Base-by-base conservation (phyloP, 495 filamentous ascomycete species). In the Parmelia sp. region DNA sequence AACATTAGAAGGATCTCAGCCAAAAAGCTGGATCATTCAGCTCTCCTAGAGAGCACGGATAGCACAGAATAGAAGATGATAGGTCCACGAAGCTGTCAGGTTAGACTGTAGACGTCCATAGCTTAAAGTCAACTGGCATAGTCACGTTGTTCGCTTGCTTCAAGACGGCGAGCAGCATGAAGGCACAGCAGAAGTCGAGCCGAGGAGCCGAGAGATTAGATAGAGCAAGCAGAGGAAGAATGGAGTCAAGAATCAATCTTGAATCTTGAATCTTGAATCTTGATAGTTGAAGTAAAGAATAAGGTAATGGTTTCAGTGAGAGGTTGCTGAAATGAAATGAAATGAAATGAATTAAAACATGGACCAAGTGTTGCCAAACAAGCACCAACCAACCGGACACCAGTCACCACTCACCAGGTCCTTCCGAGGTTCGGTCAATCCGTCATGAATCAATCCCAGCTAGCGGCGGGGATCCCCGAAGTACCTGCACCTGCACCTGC, bases 1-100 rank as follows among this genome's bases (percentile, higher is more conserved):
- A 57, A 57, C 57, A 64, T 67, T 31, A 23, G 25, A 40, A 37
- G 25, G 49, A 31, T 29, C 4, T 31, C 31, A 49, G 45, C 45
- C 45, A 2, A 14, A 19, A 15, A 17, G 27, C 45, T 53, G 17
- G 49, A 53, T 19, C 25, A 31, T 53, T 53, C 7, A 25, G 14
- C 27, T 53, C 25, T 29, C 17, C 15, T 53, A 53, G 25, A 12
- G 49, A 53, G 49, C 8, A 10, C n/a, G 10, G 19, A 53, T 29
- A 17, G 27, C 49, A 29, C 49, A 31, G 49, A 15, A 15, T 6
- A 53, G 49, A 53, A 53, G 4, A 23, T 0, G 7, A 8, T 53
- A 53, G 25, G 27, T 25, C 27, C 25, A 31, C 17, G 49, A 53
- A 17, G 8, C 6, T 12, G 4, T 53, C 17, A 53, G 5, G 27